Evolutionary conservation across 768 basidiomycete genomes (phyloP).

Genomic region (Coprinellus aureogranulatus): DNA sequence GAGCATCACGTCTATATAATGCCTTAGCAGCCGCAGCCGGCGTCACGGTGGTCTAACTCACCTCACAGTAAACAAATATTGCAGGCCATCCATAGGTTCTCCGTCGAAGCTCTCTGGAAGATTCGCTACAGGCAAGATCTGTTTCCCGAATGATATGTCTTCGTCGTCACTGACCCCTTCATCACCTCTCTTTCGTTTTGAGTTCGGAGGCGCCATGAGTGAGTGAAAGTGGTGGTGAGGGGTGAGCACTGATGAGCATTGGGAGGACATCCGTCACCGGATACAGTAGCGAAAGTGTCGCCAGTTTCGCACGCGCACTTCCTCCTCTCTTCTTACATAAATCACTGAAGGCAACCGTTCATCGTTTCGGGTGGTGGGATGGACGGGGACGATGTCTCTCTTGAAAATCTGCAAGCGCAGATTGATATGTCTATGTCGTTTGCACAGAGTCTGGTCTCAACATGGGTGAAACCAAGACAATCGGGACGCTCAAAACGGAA

Average conservation of each 20-base stretch:
- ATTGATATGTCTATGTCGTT: constrained; percentile 78
- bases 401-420: constrained; percentile 74
- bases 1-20: constrained; percentile 63
- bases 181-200: constrained; percentile 58
- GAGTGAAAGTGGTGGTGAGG: neutral
- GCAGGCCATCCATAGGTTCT: constrained; percentile 67
- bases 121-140: constrained; percentile 79
- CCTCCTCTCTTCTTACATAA: neutral
- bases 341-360: too few species aligned
- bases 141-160: constrained; percentile 59
- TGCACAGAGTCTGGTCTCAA: constrained; percentile 68
- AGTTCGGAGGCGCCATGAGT: neutral
- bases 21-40: neutral
- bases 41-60: constrained; percentile 24
- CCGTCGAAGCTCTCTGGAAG: constrained; percentile 67
- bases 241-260: neutral
- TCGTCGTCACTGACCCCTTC: constrained; percentile 57
- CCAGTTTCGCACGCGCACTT: neutral
- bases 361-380: constrained; percentile 20
- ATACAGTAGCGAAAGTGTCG: neutral
- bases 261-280: neutral
- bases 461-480: constrained; percentile 68
- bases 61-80: constrained; percentile 84
- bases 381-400: constrained; percentile 59
- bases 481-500: constrained; percentile 31